Conservation (phyloP, 2,329 filamentous ascomycete species). For the Cordyceps militaris region DNA sequence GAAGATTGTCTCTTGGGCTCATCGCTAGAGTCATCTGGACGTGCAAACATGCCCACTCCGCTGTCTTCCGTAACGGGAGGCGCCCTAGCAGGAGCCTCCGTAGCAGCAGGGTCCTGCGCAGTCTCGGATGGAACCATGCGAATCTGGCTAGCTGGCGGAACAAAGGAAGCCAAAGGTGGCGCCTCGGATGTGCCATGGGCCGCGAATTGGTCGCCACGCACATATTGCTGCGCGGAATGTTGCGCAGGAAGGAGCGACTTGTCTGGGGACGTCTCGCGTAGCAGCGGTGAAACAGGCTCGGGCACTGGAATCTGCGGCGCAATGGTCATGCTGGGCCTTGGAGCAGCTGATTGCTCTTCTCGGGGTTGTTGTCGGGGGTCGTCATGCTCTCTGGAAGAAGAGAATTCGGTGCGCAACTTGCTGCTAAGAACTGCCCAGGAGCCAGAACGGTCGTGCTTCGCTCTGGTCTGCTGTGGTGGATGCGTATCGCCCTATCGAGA, state of each 20-base stretch:
- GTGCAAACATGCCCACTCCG: slow-evolving; percentile 13
- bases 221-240: not conserved
- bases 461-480: slow-evolving; percentile 28
- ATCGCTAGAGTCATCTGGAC: slow-evolving; percentile 17
- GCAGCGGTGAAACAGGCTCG: slow-evolving; percentile 28
- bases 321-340: slow-evolving; percentile 7
- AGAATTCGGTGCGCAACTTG: slow-evolving; percentile 21
- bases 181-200: not conserved
- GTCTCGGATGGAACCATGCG: slow-evolving; percentile 20
- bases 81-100: not conserved
- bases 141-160: slow-evolving; percentile 14
- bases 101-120: not conserved
- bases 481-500: slow-evolving; percentile 31
- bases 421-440: slow-evolving; percentile 38
- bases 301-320: slow-evolving; percentile 19
- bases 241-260: not conserved
- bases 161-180: slow-evolving; percentile 5
- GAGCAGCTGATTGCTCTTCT: not conserved
- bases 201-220: not conserved
- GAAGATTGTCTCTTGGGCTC: slow-evolving; percentile 39
- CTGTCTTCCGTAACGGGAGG: slow-evolving; percentile 4
- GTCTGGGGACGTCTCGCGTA: slow-evolving; percentile 16
- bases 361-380: slow-evolving; percentile 7
- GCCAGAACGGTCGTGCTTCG: slow-evolving; percentile 33
- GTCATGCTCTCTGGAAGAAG: not conserved